phyloP scores from a whole-genome alignment of 73 alveolate species.

The Symbiodinium natans region DNA sequence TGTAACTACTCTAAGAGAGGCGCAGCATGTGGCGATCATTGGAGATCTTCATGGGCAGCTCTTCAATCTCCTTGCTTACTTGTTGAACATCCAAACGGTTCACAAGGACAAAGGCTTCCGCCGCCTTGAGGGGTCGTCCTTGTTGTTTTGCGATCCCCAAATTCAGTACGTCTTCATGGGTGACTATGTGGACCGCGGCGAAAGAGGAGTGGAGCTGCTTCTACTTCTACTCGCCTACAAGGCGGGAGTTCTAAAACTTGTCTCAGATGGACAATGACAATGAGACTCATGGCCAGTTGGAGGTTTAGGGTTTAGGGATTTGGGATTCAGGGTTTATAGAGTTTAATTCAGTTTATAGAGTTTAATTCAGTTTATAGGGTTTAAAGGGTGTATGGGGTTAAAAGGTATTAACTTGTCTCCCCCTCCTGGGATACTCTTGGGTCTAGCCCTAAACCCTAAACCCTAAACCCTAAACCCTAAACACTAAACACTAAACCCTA shows the following conservation, averaged over 20 bases:
- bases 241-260: slow-evolving; percentile 24
- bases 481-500: too few species aligned
- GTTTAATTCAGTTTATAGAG: too few species aligned
- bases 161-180: slow-evolving; percentile 53
- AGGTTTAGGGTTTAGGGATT: too few species aligned
- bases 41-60: slow-evolving; percentile 86
- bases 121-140: neutral
- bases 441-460: too few species aligned
- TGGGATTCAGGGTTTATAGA: too few species aligned
- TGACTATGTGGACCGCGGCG: slow-evolving; percentile 70
- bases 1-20: neutral
- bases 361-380: too few species aligned
- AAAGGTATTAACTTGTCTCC: too few species aligned
- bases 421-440: too few species aligned
- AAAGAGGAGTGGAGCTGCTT: slow-evolving; percentile 31
- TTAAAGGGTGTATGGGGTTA: too few species aligned
- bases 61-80: slow-evolving; percentile 42
- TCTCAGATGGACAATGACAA: too few species aligned
- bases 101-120: slow-evolving; percentile 4
- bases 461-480: too few species aligned
- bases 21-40: neutral
- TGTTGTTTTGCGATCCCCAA: slow-evolving; percentile 41
- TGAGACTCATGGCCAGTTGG: too few species aligned
- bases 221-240: slow-evolving; percentile 65
- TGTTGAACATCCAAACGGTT: neutral